phyloP scores from a whole-genome alignment of 805 yeast species.

The Myxozyma kluyveri region DNA sequence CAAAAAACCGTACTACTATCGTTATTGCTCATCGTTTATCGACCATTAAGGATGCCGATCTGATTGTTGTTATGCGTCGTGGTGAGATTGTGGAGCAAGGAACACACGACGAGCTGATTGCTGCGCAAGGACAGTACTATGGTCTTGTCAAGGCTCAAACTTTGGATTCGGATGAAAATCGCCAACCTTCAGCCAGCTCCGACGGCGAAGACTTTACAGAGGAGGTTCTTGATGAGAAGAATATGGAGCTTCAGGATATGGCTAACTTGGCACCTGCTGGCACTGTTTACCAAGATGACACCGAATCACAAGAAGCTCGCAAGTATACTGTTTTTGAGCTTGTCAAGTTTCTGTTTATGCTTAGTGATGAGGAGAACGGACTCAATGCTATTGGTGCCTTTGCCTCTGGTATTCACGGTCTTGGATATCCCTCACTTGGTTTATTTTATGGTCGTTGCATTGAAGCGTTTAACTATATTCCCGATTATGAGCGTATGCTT shows the following conservation, averaged over 20 bases:
- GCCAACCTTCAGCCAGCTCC: conserved; percentile 5
- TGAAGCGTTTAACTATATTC: conserved; percentile 7
- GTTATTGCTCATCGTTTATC: conserved; percentile 54
- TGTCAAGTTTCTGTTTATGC: conserved; percentile 7
- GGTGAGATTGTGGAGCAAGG: conserved; percentile 49
- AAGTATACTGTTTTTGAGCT: conserved; percentile 11
- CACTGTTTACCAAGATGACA: neutral
- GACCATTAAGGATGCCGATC: conserved; percentile 50
- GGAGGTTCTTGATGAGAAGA: conserved; percentile 4
- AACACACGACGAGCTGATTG: conserved; percentile 37
- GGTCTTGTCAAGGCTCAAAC: conserved; percentile 35
- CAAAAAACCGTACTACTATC: conserved; percentile 45
- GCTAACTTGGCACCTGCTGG: neutral
- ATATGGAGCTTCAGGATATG: neutral
- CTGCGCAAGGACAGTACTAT: conserved; percentile 30
- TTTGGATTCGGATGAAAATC: conserved; percentile 19
- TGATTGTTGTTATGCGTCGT: conserved; percentile 45
- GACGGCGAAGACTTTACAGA: conserved; percentile 2
- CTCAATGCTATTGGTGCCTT: conserved; percentile 8
- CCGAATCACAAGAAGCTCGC: neutral
- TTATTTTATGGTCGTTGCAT: conserved; percentile 26
- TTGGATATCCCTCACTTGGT: conserved; percentile 39
- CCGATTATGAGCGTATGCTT: conserved; percentile 29
- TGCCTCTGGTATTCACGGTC: conserved; percentile 38
- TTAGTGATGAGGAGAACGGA: conserved; percentile 11